These are phyloP conservation scores for Pseudoneurospora amorphoporcata DNA, from an alignment of 495 filamentous ascomycete species.

Conservation along the genomic window DNA sequence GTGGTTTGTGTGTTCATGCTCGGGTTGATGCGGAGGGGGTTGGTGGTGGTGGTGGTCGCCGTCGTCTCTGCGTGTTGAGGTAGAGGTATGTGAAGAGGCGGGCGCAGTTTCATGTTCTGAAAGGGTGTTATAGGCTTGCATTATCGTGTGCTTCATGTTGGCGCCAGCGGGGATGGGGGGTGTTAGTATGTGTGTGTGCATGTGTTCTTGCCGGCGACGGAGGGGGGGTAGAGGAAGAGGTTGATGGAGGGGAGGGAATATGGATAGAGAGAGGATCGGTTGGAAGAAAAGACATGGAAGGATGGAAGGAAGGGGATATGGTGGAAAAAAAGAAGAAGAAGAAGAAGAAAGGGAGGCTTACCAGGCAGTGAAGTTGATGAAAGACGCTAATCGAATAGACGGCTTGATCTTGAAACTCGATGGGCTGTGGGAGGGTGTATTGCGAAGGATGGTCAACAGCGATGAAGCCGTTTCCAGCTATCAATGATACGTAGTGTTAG, in stretches of 20 bases:
- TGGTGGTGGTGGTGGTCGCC: too few species aligned
- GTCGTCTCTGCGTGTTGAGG: not conserved
- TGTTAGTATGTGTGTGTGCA: not conserved
- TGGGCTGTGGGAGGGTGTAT: conserved; percentile 2
- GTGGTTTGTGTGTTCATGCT: not conserved
- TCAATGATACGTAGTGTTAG: not conserved
- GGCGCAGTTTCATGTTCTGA: not conserved
- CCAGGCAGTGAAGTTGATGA: conserved; percentile 4
- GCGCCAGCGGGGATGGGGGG: not conserved
- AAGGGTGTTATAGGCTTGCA: not conserved
- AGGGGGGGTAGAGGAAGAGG: too few species aligned
- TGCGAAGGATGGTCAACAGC: not conserved
- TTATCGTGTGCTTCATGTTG: not conserved
- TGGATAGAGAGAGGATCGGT: not conserved
- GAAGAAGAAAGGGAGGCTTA: conserved; percentile 1
- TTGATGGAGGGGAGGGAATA: too few species aligned
- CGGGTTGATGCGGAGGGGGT: not conserved
- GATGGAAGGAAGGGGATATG: not conserved
- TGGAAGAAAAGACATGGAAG: not conserved
- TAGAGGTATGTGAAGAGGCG: too few species aligned
- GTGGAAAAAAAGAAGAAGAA: not conserved
- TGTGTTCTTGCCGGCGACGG: not conserved
- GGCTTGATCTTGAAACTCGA: not conserved
- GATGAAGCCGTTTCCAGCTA: conserved; percentile 1
- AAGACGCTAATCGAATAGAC: conserved; percentile 6